phyloP scores from a whole-genome alignment of 768 basidiomycete species.

The Suillus variegatus region DNA sequence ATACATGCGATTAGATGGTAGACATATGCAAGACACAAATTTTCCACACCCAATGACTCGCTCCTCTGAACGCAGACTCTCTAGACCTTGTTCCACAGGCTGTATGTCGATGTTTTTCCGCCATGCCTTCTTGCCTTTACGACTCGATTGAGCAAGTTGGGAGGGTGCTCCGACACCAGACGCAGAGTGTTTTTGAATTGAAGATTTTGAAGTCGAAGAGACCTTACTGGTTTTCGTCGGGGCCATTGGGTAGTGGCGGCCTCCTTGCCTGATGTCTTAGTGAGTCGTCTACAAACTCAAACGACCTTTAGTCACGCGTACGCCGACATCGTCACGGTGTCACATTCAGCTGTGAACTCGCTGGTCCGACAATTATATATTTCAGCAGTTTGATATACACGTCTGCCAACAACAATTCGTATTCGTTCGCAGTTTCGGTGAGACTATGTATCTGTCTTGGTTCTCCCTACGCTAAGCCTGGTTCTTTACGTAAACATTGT shows the following conservation, averaged over 20 bases:
- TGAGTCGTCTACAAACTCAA: not conserved
- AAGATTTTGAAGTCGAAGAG: slow-evolving; percentile 8
- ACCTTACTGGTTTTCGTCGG: slow-evolving; percentile 3
- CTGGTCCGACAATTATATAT: too few species aligned
- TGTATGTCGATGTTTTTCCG: slow-evolving; percentile 89
- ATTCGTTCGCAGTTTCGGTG: slow-evolving; percentile 17
- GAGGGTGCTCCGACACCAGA: slow-evolving; percentile 28
- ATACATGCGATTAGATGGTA: not conserved
- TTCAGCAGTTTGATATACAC: too few species aligned
- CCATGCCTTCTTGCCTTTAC: slow-evolving; percentile 94
- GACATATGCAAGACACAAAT: not conserved
- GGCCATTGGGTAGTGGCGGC: not conserved
- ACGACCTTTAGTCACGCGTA: not conserved
- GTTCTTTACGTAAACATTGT: not conserved
- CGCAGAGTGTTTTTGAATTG: slow-evolving; percentile 11
- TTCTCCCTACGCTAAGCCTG: not conserved
- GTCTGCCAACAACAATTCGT: slow-evolving; percentile 18
- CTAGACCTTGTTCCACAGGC: slow-evolving; percentile 74
- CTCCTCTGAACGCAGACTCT: slow-evolving; percentile 80
- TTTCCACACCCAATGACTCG: slow-evolving; percentile 68
- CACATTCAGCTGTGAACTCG: too few species aligned
- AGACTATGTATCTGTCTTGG: not conserved
- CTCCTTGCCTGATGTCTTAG: not conserved
- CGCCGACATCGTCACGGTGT: not conserved
- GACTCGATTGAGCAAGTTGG: slow-evolving; percentile 57